These are phyloP conservation scores for Penicillium bovifimosum DNA, from an alignment of 495 filamentous ascomycete species.

Conservation along the genomic window DNA sequence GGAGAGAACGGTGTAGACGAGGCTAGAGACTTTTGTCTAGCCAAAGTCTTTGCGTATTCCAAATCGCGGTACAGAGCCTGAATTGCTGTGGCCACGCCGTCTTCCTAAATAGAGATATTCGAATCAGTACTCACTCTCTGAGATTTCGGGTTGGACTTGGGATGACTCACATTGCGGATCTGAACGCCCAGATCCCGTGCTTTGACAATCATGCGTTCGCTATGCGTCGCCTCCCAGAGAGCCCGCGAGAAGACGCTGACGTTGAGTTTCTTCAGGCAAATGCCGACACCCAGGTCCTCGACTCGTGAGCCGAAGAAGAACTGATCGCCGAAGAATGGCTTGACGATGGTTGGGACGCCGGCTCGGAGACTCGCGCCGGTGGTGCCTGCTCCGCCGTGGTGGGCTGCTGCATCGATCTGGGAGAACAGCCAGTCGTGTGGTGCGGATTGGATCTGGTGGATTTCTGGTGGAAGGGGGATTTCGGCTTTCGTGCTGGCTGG, in stretches of 20 bases:
- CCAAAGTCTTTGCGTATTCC: slow-evolving; percentile 87
- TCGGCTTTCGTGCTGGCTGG: slow-evolving; percentile 56
- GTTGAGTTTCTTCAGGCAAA: slow-evolving; percentile 85
- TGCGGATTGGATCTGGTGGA: slow-evolving; percentile 81
- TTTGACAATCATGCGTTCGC: slow-evolving; percentile 82
- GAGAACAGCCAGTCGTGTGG: slow-evolving; percentile 96
- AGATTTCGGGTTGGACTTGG: neutral
- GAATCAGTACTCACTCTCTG: neutral
- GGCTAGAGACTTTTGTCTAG: slow-evolving; percentile 53
- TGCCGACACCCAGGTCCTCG: slow-evolving; percentile 88
- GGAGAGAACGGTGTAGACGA: slow-evolving; percentile 41
- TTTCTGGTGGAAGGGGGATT: slow-evolving; percentile 69
- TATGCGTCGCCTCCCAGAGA: slow-evolving; percentile 87
- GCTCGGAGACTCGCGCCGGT: slow-evolving; percentile 91
- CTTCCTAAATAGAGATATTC: slow-evolving; percentile 53
- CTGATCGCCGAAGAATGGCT: slow-evolving; percentile 97
- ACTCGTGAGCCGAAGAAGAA: slow-evolving; percentile 90
- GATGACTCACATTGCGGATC: slow-evolving; percentile 71
- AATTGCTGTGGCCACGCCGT: slow-evolving; percentile 83
- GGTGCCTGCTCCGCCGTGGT: slow-evolving; percentile 93
- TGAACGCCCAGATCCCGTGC: slow-evolving; percentile 74
- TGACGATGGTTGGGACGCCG: slow-evolving; percentile 89
- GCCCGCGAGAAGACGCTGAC: slow-evolving; percentile 74
- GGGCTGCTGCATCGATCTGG: slow-evolving; percentile 89
- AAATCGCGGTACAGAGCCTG: slow-evolving; percentile 92